phyloP scores from a whole-genome alignment of 2,329 filamentous ascomycete species.

The Pseudogymnoascus sp. region DNA sequence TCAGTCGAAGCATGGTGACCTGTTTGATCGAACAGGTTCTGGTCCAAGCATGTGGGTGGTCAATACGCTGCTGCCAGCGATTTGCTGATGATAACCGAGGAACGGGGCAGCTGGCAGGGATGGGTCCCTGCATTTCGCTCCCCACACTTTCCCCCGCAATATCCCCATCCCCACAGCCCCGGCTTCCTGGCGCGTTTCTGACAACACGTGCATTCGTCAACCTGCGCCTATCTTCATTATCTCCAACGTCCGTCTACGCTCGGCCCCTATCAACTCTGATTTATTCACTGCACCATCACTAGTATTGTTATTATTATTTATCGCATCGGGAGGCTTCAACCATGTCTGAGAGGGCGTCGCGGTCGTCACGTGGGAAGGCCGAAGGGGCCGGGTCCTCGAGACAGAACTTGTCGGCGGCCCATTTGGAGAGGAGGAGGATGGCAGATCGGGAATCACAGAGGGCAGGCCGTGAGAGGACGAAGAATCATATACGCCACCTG shows the following conservation, averaged over 20 bases:
- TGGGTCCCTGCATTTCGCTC: background rate
- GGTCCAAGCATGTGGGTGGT: background rate
- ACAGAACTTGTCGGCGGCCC: constrained; percentile 2
- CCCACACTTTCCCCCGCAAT: background rate
- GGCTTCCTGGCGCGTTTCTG: background rate
- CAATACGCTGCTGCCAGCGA: background rate
- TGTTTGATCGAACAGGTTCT: background rate
- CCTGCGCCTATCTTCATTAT: background rate
- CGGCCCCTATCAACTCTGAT: background rate
- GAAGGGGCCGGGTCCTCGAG: background rate
- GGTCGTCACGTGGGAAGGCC: constrained; percentile 5
- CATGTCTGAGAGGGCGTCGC: background rate
- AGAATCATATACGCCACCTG: background rate
- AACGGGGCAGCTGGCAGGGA: background rate
- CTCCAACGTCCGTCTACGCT: background rate
- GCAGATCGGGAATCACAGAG: background rate
- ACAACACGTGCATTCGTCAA: background rate
- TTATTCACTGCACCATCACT: background rate
- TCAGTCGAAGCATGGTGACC: background rate
- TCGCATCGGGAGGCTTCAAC: background rate
- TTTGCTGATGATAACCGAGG: background rate
- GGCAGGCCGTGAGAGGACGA: constrained; percentile 1
- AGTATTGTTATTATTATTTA: background rate
- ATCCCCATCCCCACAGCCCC: background rate
- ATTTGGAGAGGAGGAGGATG: background rate